Evolutionary conservation across 1,139 yeast species (phyloP).

Genomic region (Taiozyma sp.): DNA sequence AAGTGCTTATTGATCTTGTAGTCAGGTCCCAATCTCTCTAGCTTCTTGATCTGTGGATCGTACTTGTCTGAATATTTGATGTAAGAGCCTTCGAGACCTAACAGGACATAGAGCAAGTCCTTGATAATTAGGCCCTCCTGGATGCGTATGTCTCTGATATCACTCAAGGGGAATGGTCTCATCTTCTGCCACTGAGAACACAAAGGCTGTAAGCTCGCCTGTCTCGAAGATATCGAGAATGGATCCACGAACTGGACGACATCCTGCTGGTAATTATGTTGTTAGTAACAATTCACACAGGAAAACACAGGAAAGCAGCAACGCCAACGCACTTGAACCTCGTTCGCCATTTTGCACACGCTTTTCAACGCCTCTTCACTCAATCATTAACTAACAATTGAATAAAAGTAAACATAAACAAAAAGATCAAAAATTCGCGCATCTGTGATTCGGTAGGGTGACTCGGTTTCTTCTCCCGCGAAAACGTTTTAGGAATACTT

Average conservation of each 20-base stretch:
- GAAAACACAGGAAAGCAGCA: neutral
- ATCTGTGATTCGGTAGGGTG: neutral
- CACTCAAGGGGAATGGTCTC: conserved; percentile 40
- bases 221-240: conserved; percentile 17
- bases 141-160: conserved; percentile 37
- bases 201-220: conserved; percentile 30
- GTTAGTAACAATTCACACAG: neutral
- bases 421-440: neutral
- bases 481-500: neutral
- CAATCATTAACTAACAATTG: neutral
- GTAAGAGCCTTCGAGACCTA: conserved; percentile 79
- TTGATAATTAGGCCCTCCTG: conserved; percentile 72
- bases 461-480: neutral
- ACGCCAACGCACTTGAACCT: neutral
- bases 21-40: conserved; percentile 62
- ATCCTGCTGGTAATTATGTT: conserved; percentile 5
- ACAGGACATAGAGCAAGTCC: conserved; percentile 62
- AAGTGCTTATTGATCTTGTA: conserved; percentile 66
- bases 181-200: conserved; percentile 27
- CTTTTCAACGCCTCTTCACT: neutral
- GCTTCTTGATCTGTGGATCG: conserved; percentile 35
- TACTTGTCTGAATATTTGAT: conserved; percentile 63
- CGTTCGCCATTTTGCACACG: neutral
- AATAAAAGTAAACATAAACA: neutral
- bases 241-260: conserved; percentile 8